Conservation (phyloP, 352 stramenopile genomes). For the Phytophthora quininea region DNA sequence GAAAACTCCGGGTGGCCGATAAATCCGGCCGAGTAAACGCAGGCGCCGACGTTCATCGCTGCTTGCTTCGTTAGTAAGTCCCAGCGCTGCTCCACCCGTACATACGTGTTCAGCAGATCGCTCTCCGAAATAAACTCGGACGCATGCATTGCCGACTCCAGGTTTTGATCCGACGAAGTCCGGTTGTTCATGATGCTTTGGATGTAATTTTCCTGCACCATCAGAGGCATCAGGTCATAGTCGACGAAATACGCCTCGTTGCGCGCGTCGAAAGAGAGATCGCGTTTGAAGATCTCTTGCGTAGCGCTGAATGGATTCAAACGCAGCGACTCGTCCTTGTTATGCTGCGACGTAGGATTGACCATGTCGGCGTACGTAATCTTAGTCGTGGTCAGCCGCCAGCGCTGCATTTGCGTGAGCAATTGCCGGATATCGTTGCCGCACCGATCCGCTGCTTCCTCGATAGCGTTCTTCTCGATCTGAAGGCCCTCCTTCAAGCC, state of each 20-base stretch:
- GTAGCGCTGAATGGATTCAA: slow-evolving; percentile 96
- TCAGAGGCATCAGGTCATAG: slow-evolving; percentile 97
- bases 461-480: slow-evolving; percentile 96
- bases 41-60: slow-evolving; percentile 90
- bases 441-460: slow-evolving; percentile 96
- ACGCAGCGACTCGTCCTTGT: slow-evolving; percentile 94
- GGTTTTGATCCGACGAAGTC: slow-evolving; percentile 68
- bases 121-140: slow-evolving; percentile 93
- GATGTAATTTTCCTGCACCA: slow-evolving; percentile 94
- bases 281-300: slow-evolving; percentile 91
- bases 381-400: slow-evolving; percentile 80
- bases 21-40: slow-evolving; percentile 80
- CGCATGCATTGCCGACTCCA: slow-evolving; percentile 87
- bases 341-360: slow-evolving; percentile 73
- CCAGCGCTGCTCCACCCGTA: slow-evolving; percentile 93
- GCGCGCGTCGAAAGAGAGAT: slow-evolving; percentile 78
- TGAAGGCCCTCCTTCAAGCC: slow-evolving; percentile 88
- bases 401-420: slow-evolving; percentile 98
- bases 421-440: slow-evolving; percentile 98
- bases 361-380: slow-evolving; percentile 90
- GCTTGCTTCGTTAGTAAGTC: slow-evolving; percentile 93
- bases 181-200: slow-evolving; percentile 83
- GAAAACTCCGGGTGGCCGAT: slow-evolving; percentile 92
- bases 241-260: slow-evolving; percentile 99
- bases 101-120: slow-evolving; percentile 79